Evolutionary conservation across 768 basidiomycete genomes (phyloP).

Genomic region (Boletus reticuloceps): DNA sequence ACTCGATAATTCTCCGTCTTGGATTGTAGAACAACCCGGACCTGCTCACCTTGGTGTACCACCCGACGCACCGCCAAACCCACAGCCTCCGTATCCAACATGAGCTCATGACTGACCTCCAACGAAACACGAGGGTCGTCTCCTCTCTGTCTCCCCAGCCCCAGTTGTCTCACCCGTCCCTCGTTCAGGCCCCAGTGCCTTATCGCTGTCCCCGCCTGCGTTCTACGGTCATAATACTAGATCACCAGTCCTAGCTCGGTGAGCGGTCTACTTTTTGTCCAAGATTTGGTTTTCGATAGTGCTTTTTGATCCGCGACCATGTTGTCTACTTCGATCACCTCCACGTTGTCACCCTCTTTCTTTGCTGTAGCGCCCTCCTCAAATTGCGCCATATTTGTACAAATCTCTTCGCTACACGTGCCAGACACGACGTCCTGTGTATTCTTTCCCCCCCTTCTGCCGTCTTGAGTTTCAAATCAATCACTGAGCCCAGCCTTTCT

Average conservation of each 20-base stretch:
- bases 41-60: constrained; percentile 7
- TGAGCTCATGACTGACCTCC: constrained; percentile 11
- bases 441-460: not conserved
- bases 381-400: not conserved
- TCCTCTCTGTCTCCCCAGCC: constrained; percentile 14
- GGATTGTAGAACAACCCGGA: constrained; percentile 11
- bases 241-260: constrained; percentile 32
- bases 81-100: constrained; percentile 10
- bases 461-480: not conserved
- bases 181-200: constrained; percentile 5
- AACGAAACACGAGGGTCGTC: constrained; percentile 27
- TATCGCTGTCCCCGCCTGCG: constrained; percentile 13
- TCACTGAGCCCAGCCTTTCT: constrained; percentile 16
- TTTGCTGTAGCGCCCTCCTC: not conserved
- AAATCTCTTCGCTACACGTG: constrained; percentile 18
- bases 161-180: constrained; percentile 12
- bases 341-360: constrained; percentile 18
- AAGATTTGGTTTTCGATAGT: not conserved
- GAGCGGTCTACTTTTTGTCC: constrained; percentile 8
- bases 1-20: constrained; percentile 30
- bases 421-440: not conserved
- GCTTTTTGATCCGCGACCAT: not conserved
- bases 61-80: constrained; percentile 5
- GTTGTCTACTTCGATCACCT: not conserved
- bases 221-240: constrained; percentile 28